Base-by-base conservation (phyloP, 1,284 basidiomycete genomes). In the Malassezia restricta region DNA sequence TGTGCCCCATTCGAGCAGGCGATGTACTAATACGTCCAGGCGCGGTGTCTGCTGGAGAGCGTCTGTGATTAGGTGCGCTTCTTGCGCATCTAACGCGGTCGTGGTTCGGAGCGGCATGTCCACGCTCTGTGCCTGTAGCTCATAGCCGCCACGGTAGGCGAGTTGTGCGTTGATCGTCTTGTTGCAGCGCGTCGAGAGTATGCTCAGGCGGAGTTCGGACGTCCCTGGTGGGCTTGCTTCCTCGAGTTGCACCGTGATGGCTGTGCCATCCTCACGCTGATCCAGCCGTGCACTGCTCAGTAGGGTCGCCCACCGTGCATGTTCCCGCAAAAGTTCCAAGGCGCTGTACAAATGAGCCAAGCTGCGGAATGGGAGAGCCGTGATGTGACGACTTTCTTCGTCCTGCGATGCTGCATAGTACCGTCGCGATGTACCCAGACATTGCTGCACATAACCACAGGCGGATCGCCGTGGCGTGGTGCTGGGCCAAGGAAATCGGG, bases 291-390 rank as follows among this genome's bases (percentile, higher is more conserved):
- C 31, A 29, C 47, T 17, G 11, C 15, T n/a, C 3, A 55, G 31
- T 17, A 55, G 47, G 20, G 29, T 11, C 17, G 12, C 30, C 30
- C 43, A 38, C 6, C 28, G 41, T n/a, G 35, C 43, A 31, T 49
- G 32, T n/a, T 49, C 48, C 17, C 33, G 47, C 28, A 50, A 39
- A 15, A 55, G 24, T 8, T 38, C 48, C 6, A 55, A 39, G 9
- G 43, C 44, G 8, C n/a, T 38, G 40, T 46, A 55, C 24, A 49
- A 30, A 29, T 49, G 47, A 24, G 39, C 48, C 28, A 50, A 24
- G 8, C 39, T 17, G 7, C 20, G 12, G 27, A 44, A 49, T 11
- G 53, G 53, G 4, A 53, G 17, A 8, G 37, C 15, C 11, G 51
- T 47, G 31, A 52, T 33, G 3, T 15, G 15, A 7, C 50, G 33